Percentiles rank a stretch among this genome's conserved stretches.
Conservation (phyloP, 495 filamentous ascomycete genomes). For the Echria macrotheca region DNA sequence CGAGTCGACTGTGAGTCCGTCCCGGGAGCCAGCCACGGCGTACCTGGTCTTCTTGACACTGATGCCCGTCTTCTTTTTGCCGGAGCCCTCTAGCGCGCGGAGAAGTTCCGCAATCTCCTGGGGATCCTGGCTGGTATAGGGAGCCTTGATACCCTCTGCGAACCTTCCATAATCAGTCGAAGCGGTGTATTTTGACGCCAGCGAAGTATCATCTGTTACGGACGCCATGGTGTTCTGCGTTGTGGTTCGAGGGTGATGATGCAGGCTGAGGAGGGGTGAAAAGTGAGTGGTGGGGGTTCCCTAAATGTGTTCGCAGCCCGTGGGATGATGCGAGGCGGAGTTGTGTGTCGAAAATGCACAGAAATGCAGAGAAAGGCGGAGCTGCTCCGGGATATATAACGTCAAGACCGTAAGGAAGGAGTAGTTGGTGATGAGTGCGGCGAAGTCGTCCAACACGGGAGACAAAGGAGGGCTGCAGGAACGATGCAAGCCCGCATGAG, state of each 20-base stretch:
- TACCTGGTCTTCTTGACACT: constrained; percentile 70
- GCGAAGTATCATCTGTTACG: constrained; percentile 7
- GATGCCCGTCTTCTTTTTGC: constrained; percentile 50
- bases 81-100: constrained; percentile 49
- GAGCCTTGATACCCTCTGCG: constrained; percentile 30
- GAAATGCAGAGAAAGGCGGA: too few relatives aligned
- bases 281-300: background rate
- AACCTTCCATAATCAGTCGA: constrained; percentile 29
- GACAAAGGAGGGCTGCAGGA: too few relatives aligned
- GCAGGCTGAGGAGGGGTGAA: constrained; percentile 11
- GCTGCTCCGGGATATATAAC: too few relatives aligned
- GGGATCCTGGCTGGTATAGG: constrained; percentile 59
- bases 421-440: too few relatives aligned
- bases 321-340: background rate
- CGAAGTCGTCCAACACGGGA: too few relatives aligned
- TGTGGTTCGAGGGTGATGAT: constrained; percentile 4
- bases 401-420: too few relatives aligned
- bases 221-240: constrained; percentile 21
- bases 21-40: constrained; percentile 50
- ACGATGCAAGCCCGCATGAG: too few relatives aligned
- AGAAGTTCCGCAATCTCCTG: constrained; percentile 57
- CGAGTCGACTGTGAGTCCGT: constrained; percentile 66
- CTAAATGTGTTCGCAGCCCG: too few relatives aligned
- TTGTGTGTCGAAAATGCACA: background rate
- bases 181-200: constrained; percentile 21